Evolutionary conservation across 1,284 basidiomycete genomes (phyloP).

Genomic region (Entoloma clypeatum): DNA sequence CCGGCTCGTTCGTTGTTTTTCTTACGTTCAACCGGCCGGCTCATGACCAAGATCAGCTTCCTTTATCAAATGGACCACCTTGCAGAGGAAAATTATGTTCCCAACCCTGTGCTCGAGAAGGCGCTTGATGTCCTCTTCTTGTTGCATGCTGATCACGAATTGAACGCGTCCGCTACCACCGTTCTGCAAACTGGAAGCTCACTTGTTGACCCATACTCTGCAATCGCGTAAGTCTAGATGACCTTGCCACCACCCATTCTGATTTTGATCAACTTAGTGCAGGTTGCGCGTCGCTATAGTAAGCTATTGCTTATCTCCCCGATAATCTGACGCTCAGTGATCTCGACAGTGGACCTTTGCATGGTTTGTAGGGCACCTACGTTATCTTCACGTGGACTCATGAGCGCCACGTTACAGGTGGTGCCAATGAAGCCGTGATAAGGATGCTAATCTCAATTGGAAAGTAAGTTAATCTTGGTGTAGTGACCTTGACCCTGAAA

Average conservation of each 20-base stretch:
- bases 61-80: slow-evolving; percentile 85
- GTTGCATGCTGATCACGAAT: slow-evolving; percentile 84
- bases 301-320: slow-evolving; percentile 29
- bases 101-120: slow-evolving; percentile 79
- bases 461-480: slow-evolving; percentile 43
- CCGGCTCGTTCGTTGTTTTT: slow-evolving; percentile 61
- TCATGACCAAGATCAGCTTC: slow-evolving; percentile 46
- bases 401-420: slow-evolving; percentile 40
- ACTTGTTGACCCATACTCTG: slow-evolving; percentile 83
- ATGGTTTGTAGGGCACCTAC: slow-evolving; percentile 14
- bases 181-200: slow-evolving; percentile 85
- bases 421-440: slow-evolving; percentile 87
- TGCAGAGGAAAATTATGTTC: slow-evolving; percentile 67
- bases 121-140: slow-evolving; percentile 85
- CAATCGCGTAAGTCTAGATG: slow-evolving; percentile 55
- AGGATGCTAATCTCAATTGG: slow-evolving; percentile 87
- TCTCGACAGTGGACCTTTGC: slow-evolving; percentile 62
- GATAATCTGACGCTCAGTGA: slow-evolving; percentile 2
- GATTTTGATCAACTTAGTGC: slow-evolving; percentile 41
- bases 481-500: background rate
- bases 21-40: background rate
- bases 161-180: slow-evolving; percentile 82
- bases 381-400: background rate
- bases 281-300: slow-evolving; percentile 82
- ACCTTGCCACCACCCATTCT: background rate